Evolutionary conservation across 768 basidiomycete species (phyloP).

Genomic region (Calocybe cyanea): DNA sequence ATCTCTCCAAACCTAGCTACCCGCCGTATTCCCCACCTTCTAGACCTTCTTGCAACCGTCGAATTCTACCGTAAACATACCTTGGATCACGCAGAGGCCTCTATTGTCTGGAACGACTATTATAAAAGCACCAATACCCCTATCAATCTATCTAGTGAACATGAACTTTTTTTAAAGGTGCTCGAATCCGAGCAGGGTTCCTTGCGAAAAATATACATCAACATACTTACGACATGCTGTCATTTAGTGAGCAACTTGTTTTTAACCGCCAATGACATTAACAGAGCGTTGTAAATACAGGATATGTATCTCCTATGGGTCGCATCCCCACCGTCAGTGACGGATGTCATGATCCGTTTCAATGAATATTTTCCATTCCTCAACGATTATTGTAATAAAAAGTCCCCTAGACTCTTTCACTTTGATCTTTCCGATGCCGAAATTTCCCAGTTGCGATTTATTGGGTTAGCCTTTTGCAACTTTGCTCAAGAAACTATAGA

Average conservation of each 20-base stretch:
- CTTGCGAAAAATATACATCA: slow-evolving; percentile 30
- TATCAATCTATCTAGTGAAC: slow-evolving; percentile 14
- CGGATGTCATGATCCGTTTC: slow-evolving; percentile 33
- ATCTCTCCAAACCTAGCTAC: slow-evolving; percentile 21
- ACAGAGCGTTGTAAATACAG: slow-evolving; percentile 13
- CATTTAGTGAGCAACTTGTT: slow-evolving; percentile 20
- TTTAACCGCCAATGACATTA: too few relatives aligned
- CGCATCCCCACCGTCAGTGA: slow-evolving; percentile 20
- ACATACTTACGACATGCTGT: slow-evolving; percentile 25
- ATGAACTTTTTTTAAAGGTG: slow-evolving; percentile 17
- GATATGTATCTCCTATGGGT: slow-evolving; percentile 33
- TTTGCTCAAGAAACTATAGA: slow-evolving; percentile 17
- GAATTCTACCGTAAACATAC: slow-evolving; percentile 32
- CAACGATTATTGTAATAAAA: slow-evolving; percentile 14
- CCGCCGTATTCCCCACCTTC: slow-evolving; percentile 27
- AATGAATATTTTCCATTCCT: slow-evolving; percentile 38
- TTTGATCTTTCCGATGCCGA: slow-evolving; percentile 22
- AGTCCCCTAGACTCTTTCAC: slow-evolving; percentile 25
- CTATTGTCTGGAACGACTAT: slow-evolving; percentile 25
- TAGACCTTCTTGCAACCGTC: slow-evolving; percentile 31
- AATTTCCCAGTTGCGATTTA: slow-evolving; percentile 12
- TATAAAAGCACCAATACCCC: slow-evolving; percentile 18
- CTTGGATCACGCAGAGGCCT: slow-evolving; percentile 21
- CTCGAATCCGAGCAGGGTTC: slow-evolving; percentile 12
- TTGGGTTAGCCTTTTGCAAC: slow-evolving; percentile 14